Conservation (phyloP, 176 grass and related monocot species). For the Ensete ventricosum region DNA sequence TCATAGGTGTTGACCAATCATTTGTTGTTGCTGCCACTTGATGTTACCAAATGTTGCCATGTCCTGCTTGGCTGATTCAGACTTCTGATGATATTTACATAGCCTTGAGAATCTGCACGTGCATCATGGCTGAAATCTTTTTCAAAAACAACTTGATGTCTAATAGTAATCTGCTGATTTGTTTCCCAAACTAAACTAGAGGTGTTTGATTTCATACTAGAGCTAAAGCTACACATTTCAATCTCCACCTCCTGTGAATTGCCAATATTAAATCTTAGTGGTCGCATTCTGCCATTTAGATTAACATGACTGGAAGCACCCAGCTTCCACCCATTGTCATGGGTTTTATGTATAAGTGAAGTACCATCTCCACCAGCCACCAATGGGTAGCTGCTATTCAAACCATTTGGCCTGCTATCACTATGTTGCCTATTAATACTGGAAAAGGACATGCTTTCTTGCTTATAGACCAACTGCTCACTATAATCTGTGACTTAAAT, state of each 20-base stretch:
- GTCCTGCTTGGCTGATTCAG: conserved; percentile 21
- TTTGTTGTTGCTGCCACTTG: conserved; percentile 41
- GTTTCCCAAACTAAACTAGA: conserved; percentile 32
- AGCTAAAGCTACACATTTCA: conserved; percentile 31
- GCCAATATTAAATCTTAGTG: conserved; percentile 38
- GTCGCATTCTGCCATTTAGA: conserved; percentile 33
- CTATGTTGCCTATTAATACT: conserved; percentile 43
- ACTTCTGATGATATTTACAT: not conserved
- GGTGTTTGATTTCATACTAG: conserved; percentile 35
- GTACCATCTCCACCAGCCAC: conserved; percentile 36
- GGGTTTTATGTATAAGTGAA: conserved; percentile 35
- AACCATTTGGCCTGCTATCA: conserved; percentile 55
- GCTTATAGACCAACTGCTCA: conserved; percentile 59
- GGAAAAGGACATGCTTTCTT: conserved; percentile 40
- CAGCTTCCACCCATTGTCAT: conserved; percentile 37
- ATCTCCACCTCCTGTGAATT: conserved; percentile 21
- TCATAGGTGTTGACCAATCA: conserved; percentile 30
- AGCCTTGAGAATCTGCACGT: not conserved
- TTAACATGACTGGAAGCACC: conserved; percentile 33
- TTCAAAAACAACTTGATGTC: conserved; percentile 9
- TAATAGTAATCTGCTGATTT: conserved; percentile 6
- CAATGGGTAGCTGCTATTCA: conserved; percentile 39
- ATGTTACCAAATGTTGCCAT: conserved; percentile 41
- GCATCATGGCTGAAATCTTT: conserved; percentile 1
- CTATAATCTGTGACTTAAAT: conserved; percentile 29